phyloP scores from a whole-genome alignment of 768 basidiomycete species.

The Boletus eberwhitei region DNA sequence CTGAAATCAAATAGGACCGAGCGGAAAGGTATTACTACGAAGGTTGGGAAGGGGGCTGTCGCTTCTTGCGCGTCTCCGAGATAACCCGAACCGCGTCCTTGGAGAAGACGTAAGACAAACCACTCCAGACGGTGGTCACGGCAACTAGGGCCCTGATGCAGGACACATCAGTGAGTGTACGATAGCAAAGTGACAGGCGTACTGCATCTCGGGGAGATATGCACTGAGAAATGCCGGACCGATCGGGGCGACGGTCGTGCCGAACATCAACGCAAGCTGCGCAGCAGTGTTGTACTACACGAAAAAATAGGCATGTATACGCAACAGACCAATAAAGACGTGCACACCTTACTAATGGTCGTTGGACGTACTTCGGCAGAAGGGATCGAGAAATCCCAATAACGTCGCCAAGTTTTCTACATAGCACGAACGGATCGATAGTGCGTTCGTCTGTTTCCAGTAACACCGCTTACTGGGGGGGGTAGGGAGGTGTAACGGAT shows the following conservation, averaged over 20 bases:
- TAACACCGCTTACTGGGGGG: constrained; percentile 55
- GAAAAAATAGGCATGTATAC: neutral
- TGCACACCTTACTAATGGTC: constrained; percentile 78
- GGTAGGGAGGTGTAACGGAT: constrained; percentile 91
- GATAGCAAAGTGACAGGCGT: constrained; percentile 31
- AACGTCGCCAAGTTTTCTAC: constrained; percentile 87
- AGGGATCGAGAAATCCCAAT: constrained; percentile 95
- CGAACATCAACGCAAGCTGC: constrained; percentile 88
- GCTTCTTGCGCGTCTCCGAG: constrained; percentile 34
- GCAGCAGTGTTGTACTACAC: constrained; percentile 85
- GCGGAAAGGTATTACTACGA: constrained; percentile 5
- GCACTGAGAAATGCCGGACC: constrained; percentile 54
- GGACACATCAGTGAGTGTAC: neutral
- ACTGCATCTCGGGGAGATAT: constrained; percentile 73
- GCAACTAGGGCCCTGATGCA: constrained; percentile 78
- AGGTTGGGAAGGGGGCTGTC: constrained; percentile 23
- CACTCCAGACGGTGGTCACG: constrained; percentile 89
- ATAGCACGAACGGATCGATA: constrained; percentile 3
- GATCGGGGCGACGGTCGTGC: constrained; percentile 81
- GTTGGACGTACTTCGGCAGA: constrained; percentile 95
- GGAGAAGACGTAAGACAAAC: constrained; percentile 75
- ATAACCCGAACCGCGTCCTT: constrained; percentile 70
- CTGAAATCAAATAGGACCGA: neutral
- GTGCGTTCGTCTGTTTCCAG: neutral
- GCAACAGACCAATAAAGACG: neutral